Percentiles rank a stretch among this genome's conserved stretches.
These are phyloP conservation scores for Elaeis guineensis DNA, from an alignment of 176 grass and related monocot genomes.

Conservation along the genomic window DNA sequence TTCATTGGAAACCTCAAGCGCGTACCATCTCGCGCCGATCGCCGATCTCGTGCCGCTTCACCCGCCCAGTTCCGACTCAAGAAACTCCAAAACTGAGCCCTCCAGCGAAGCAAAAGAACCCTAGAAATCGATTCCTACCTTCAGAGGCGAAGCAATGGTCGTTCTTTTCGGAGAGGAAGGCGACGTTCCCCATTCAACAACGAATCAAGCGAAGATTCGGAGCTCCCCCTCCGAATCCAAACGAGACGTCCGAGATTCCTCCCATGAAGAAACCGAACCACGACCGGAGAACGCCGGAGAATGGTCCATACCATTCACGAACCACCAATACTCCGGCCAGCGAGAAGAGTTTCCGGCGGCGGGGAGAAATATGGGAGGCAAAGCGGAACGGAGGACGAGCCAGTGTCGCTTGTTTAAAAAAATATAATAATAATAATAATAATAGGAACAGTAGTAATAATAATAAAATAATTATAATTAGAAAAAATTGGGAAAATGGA, in stretches of 20 bases:
- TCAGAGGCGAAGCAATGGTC: background rate
- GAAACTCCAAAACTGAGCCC: background rate
- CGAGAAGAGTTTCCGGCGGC: background rate
- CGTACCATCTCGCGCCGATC: slow-evolving; percentile 38
- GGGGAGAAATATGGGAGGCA: slow-evolving; percentile 1
- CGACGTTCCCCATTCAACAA: slow-evolving; percentile 13
- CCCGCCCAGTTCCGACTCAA: background rate
- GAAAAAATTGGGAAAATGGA: too few relatives aligned
- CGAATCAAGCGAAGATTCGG: background rate
- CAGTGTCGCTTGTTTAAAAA: too few relatives aligned
- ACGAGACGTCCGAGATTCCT: background rate
- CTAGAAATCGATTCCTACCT: too few relatives aligned
- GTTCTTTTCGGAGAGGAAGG: too few relatives aligned
- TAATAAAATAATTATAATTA: too few relatives aligned
- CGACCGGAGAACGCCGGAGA: slow-evolving; percentile 5
- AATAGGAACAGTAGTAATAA: too few relatives aligned
- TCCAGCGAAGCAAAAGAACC: background rate
- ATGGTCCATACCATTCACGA: background rate
- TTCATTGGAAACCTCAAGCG: background rate
- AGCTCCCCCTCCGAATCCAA: background rate
- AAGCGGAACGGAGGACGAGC: background rate
- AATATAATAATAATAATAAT: too few relatives aligned
- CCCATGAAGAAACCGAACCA: background rate
- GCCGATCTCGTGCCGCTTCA: slow-evolving; percentile 7
- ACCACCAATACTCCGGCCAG: background rate